Evolutionary conservation across 768 basidiomycete species (phyloP).

Genomic region (Amanita pseudoporphyria): DNA sequence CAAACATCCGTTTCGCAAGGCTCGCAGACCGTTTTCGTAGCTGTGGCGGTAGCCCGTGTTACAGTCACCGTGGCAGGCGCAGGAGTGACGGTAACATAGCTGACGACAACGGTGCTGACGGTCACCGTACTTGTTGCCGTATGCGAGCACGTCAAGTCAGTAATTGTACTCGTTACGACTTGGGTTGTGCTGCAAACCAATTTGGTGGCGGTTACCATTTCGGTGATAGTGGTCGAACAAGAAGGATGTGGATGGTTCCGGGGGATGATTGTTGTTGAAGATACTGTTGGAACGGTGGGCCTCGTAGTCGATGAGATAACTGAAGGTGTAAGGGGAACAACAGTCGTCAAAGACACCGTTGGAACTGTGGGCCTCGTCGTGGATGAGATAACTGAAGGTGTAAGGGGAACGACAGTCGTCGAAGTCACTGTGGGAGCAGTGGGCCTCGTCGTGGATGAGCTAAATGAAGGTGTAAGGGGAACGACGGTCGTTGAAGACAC

Average conservation of each 20-base stretch:
- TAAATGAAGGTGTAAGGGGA: too few relatives aligned
- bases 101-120: neutral
- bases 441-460: neutral
- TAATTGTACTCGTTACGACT: neutral
- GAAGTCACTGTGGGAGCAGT: neutral
- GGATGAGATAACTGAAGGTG: too few relatives aligned
- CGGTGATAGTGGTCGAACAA: neutral
- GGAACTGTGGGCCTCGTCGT: too few relatives aligned
- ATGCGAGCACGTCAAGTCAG: neutral
- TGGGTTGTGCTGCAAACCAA: neutral
- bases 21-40: neutral
- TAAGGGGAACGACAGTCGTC: too few relatives aligned
- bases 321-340: too few relatives aligned
- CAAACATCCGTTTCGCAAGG: conserved; percentile 1
- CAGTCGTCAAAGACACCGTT: too few relatives aligned
- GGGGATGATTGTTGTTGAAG: too few relatives aligned
- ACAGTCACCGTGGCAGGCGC: neutral
- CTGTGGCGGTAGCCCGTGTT: neutral
- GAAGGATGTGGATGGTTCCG: neutral
- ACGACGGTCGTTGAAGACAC: neutral
- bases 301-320: too few relatives aligned
- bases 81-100: neutral
- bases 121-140: neutral
- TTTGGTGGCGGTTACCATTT: neutral
- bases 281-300: too few relatives aligned